Percentiles rank a stretch among this genome's conserved stretches.
Evolutionary conservation across 345 rosid genomes (phyloP).

Genomic region (Hibiscus mutabilis): DNA sequence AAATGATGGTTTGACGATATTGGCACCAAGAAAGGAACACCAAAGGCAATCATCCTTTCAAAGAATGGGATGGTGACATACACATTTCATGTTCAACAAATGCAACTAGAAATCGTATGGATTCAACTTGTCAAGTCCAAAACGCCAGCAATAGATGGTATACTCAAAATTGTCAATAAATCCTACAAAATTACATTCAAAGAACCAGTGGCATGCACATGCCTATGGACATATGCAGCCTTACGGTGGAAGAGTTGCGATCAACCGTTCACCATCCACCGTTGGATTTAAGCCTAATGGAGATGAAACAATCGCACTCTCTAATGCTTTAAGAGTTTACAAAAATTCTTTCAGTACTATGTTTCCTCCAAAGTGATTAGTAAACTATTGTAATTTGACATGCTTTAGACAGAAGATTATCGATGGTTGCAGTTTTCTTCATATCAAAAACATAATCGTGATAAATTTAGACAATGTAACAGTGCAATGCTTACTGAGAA

Average conservation of each 20-base stretch:
- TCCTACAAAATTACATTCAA: background rate
- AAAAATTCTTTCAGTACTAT: background rate
- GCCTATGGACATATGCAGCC: background rate
- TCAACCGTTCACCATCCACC: conserved; percentile 70
- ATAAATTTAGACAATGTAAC: too few species aligned
- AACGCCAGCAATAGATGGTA: background rate
- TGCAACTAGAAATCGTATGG: background rate
- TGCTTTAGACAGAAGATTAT: background rate
- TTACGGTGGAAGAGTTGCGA: conserved; percentile 83
- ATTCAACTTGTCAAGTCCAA: background rate
- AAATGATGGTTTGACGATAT: too few species aligned
- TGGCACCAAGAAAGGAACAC: too few species aligned
- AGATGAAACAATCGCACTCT: conserved; percentile 78
- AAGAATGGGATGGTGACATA: background rate
- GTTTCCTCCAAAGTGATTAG: background rate
- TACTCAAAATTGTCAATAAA: background rate
- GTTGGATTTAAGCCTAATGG: conserved; percentile 88
- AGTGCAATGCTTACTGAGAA: too few species aligned
- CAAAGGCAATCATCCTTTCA: too few species aligned
- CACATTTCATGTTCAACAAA: background rate
- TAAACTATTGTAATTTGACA: background rate
- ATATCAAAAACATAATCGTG: too few species aligned
- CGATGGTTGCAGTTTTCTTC: too few species aligned
- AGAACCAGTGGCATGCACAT: background rate
- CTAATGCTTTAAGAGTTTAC: conserved; percentile 74